Conservation (phyloP, 768 basidiomycete species). For the Panaeolus cyanescens region DNA sequence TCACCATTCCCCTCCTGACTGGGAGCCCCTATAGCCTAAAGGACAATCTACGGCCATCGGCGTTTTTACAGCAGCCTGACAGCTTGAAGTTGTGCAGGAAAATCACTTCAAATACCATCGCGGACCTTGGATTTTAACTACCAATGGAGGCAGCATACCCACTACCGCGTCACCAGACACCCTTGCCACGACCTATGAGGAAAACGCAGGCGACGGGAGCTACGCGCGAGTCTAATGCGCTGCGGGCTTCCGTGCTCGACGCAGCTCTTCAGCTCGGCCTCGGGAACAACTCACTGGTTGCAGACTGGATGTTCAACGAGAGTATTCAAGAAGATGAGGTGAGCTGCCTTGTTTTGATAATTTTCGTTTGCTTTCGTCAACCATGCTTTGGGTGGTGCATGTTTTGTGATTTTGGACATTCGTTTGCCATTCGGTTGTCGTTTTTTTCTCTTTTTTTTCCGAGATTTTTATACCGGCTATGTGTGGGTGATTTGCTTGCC, state of each 20-base stretch:
- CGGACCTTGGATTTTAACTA: background rate
- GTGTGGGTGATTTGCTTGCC: conserved; percentile 1
- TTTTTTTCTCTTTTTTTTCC: background rate
- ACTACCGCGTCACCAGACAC: background rate
- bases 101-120: background rate
- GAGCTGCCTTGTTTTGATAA: conserved; percentile 7
- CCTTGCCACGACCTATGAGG: background rate
- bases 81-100: background rate
- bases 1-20: background rate
- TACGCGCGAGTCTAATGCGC: conserved; percentile 47
- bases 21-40: background rate
- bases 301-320: conserved; percentile 75
- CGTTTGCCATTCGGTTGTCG: background rate
- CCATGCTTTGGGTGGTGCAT: conserved; percentile 33
- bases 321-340: conserved; percentile 53
- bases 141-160: background rate
- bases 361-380: conserved; percentile 20
- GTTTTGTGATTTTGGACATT: too few species aligned
- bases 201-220: conserved; percentile 7
- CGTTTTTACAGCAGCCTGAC: background rate
- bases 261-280: conserved; percentile 71
- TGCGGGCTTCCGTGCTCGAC: conserved; percentile 76
- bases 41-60: background rate
- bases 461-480: background rate
- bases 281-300: conserved; percentile 56